Percentiles rank a stretch among this genome's conserved stretches.
These are phyloP conservation scores for Phytopythium kandeliae DNA, from an alignment of 352 stramenopile species.

Conservation along the genomic window DNA sequence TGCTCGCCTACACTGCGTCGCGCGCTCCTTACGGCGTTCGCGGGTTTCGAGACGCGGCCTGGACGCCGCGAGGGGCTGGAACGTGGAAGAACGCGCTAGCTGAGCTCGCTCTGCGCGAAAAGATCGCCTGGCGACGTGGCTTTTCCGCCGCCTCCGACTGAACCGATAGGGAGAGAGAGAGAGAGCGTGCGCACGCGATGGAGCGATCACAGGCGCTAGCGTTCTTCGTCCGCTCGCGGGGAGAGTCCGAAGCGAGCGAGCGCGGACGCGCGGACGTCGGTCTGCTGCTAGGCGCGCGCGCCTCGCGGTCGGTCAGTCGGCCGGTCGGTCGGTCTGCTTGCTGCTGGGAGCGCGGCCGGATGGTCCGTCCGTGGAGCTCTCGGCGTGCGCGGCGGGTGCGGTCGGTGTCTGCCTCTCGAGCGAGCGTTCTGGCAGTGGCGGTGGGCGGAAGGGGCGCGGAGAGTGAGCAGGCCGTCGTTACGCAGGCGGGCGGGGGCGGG, in stretches of 20 bases:
- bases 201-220: too few relatives aligned
- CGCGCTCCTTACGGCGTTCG: background rate
- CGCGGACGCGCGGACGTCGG: too few relatives aligned
- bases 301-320: too few relatives aligned
- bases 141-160: background rate
- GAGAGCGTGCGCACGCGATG: background rate
- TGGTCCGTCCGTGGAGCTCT: too few relatives aligned
- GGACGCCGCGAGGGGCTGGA: background rate
- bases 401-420: background rate
- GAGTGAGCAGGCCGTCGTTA: background rate
- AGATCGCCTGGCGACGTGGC: constrained; percentile 1
- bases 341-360: too few relatives aligned
- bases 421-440: background rate
- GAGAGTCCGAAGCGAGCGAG: background rate
- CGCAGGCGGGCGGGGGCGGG: background rate
- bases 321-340: too few relatives aligned
- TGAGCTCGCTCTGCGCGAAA: background rate
- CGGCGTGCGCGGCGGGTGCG: too few relatives aligned
- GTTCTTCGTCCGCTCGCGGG: background rate
- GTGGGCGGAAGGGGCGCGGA: background rate
- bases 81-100: constrained; percentile 1
- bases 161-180: background rate
- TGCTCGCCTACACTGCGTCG: background rate
- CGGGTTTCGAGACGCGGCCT: background rate
- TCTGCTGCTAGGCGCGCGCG: too few relatives aligned